A percentile compares a stretch with the other conserved stretches of the same genome.
These are phyloP conservation scores for Geotrichum carabidarum DNA, from an alignment of 1,139 yeast species.

Conservation along the genomic window DNA sequence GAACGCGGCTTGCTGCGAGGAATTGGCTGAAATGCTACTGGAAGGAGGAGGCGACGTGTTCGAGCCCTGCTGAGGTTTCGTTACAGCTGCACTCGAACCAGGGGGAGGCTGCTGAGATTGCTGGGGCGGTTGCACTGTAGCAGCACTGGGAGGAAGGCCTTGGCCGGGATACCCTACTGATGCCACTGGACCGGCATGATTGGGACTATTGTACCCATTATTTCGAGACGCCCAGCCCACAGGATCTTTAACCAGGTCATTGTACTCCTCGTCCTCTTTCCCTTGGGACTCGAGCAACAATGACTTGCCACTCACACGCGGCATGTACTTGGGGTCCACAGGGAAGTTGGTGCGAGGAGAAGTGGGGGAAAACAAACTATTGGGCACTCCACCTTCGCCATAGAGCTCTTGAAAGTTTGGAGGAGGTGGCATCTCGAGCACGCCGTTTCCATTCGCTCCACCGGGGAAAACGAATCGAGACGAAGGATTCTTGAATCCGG, in stretches of 20 bases:
- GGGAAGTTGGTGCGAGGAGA: constrained; percentile 32
- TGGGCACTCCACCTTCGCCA: constrained; percentile 3
- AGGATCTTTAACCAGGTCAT: constrained; percentile 31
- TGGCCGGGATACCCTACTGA: neutral
- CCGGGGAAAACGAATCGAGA: constrained; percentile 18
- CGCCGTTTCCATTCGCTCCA: neutral
- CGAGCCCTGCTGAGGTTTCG: neutral
- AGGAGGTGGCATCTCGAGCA: constrained; percentile 7
- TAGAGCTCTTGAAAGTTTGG: constrained; percentile 11
- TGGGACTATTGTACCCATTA: constrained; percentile 1
- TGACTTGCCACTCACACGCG: constrained; percentile 30
- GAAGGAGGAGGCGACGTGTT: constrained; percentile 5
- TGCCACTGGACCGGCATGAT: constrained; percentile 34
- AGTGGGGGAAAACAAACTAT: constrained; percentile 16
- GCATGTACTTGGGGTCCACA: constrained; percentile 16
- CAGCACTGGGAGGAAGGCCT: constrained; percentile 1
- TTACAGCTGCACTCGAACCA: neutral
- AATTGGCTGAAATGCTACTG: neutral
- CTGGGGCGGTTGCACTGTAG: constrained; percentile 3
- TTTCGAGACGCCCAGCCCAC: constrained; percentile 27
- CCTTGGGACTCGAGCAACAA: constrained; percentile 33
- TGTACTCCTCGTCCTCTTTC: constrained; percentile 32
- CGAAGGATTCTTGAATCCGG: constrained; percentile 3
- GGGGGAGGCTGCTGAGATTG: constrained; percentile 4
- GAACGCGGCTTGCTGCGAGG: constrained; percentile 1